phyloP scores from a whole-genome alignment of 2,329 filamentous ascomycete species.

The Fusarium sp. region DNA sequence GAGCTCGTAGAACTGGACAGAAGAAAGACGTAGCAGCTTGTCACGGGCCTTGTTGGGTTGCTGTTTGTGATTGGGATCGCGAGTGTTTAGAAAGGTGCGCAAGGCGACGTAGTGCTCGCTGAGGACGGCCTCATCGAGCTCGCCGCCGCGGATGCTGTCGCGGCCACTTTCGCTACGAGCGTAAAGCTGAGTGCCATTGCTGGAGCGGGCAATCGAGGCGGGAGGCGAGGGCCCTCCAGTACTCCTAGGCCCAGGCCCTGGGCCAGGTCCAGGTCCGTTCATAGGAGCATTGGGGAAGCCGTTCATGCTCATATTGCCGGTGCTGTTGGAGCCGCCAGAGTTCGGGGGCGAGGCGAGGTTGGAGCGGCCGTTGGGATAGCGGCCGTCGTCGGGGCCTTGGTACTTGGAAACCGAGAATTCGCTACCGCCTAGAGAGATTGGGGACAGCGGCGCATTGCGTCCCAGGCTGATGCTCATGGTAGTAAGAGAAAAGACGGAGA shows the following conservation, averaged over 20 bases:
- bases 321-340: conserved; percentile 68
- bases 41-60: conserved; percentile 91
- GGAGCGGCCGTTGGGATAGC: conserved; percentile 63
- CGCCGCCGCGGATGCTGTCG: conserved; percentile 64
- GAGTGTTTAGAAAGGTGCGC: conserved; percentile 78
- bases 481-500: conserved; percentile 36
- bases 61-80: conserved; percentile 77
- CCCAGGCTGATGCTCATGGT: conserved; percentile 69
- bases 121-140: conserved; percentile 70
- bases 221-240: conserved; percentile 80
- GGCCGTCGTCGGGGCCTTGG: conserved; percentile 63
- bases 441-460: conserved; percentile 80
- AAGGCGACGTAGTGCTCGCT: conserved; percentile 84
- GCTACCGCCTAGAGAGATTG: conserved; percentile 82
- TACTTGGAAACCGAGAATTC: conserved; percentile 82
- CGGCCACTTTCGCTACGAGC: conserved; percentile 70
- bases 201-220: conserved; percentile 85
- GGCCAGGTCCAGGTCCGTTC: conserved; percentile 49
- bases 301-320: conserved; percentile 66
- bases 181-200: conserved; percentile 78
- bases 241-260: conserved; percentile 61
- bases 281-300: conserved; percentile 57
- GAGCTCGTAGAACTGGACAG: conserved; percentile 95
- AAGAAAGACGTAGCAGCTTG: conserved; percentile 88
- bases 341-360: conserved; percentile 75